Evolutionary conservation across 495 filamentous ascomycete genomes (phyloP), one percentile per base, ranked within the genome.

Genomic region (Podospora pseudopauciseta): DNA sequence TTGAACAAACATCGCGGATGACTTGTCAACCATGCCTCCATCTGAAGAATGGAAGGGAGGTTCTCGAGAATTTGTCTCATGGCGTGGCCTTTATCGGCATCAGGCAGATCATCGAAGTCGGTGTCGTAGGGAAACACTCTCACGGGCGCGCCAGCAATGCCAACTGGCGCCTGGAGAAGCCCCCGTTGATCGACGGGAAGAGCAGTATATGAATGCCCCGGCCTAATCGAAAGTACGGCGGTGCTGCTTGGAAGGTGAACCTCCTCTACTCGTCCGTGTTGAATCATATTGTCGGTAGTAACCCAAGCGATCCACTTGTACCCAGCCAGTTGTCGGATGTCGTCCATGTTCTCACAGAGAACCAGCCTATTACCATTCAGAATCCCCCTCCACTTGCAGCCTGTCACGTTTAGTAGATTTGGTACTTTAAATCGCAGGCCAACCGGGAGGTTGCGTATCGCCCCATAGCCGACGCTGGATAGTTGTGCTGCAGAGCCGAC

Each of bases 11-110:
- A 80, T 56, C 78, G 79, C 23, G 70, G 78, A 64, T 75, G 73
- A 6, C 70, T 68, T 55, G 75, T 68, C 20, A 97, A 79, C 71
- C 86, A 95, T 0, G 74, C 64, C 65, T 78, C 83, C 85, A 97
- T 91, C 0, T 85, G 75, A 34, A 77, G 67, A 6, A 97, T 84
- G 23, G 80, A 79, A 0, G 94, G 94, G 2, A 97, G 81, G 0
- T 85, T 87, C 27, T 89, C 82, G 0, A 97, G 78, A 2, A 96
- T 71, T 34, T 79, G 74, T n/a, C 80, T 68, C 54, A 96, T 86
- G 7, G 81, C 78, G 1, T 72, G 66, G 11, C 80, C 81, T 74
- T 93, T 94, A 1, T 77, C 66, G 0, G 27, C 3, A 0, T 74
- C 67, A 4, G 63, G 23, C 27, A 84, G 53, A 6, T 70, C 61